A percentile compares a stretch with the other conserved stretches of the same genome.
phyloP scores from a whole-genome alignment of 306 rosid genomes.

The Vigna trinervia region DNA sequence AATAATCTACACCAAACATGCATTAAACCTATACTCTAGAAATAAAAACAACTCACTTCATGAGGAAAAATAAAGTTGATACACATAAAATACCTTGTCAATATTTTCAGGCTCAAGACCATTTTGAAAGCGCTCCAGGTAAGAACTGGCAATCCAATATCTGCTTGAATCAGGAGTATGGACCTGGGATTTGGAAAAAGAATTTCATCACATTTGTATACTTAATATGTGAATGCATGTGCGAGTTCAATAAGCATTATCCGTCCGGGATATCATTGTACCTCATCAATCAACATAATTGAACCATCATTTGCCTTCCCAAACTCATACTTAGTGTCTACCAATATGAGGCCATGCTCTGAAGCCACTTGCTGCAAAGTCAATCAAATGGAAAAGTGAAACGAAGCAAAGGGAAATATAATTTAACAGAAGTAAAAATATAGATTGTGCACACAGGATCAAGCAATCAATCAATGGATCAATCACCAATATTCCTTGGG shows the following conservation, averaged over 20 bases:
- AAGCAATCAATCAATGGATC: slow-evolving; percentile 16
- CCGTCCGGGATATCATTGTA: slow-evolving; percentile 40
- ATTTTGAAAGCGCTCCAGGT: slow-evolving; percentile 70
- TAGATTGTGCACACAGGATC: background rate
- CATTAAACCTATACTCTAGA: background rate
- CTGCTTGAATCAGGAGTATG: slow-evolving; percentile 99
- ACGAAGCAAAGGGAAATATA: slow-evolving; percentile 12
- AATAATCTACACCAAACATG: background rate
- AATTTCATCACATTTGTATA: slow-evolving; percentile 29
- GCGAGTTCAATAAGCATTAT: background rate
- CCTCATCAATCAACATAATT: slow-evolving; percentile 92
- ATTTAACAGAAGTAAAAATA: background rate
- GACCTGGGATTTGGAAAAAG: slow-evolving; percentile 59
- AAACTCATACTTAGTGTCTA: slow-evolving; percentile 94
- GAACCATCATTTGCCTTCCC: slow-evolving; percentile 93
- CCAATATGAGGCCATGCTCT: slow-evolving; percentile 95
- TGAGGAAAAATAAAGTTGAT: slow-evolving; percentile 24
- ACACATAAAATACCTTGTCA: slow-evolving; percentile 73
- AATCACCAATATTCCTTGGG: background rate
- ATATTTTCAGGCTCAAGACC: slow-evolving; percentile 94
- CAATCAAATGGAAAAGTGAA: slow-evolving; percentile 43
- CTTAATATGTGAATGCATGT: slow-evolving; percentile 21
- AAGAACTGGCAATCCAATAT: slow-evolving; percentile 93
- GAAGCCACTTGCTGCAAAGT: slow-evolving; percentile 75
- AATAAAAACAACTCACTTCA: slow-evolving; percentile 1